phyloP scores from a whole-genome alignment of 108 stramenopile genomes.

The Mediolabrus comicus region DNA sequence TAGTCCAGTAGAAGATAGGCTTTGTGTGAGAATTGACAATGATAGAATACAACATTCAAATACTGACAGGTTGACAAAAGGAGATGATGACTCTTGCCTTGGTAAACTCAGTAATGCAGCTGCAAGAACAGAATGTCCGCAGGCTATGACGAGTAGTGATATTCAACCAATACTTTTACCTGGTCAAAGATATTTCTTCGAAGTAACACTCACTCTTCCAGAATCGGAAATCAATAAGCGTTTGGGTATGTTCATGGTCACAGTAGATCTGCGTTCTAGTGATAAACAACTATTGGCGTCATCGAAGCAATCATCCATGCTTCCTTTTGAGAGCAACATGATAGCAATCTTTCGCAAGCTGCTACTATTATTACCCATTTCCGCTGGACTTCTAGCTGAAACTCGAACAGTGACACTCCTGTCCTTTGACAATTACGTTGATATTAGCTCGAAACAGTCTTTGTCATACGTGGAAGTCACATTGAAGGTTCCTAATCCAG shows the following conservation, averaged over 20 bases:
- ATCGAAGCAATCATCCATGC: slow-evolving; percentile 59
- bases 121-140: neutral
- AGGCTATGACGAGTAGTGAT: neutral
- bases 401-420: slow-evolving; percentile 56
- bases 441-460: slow-evolving; percentile 27
- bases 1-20: slow-evolving; percentile 1
- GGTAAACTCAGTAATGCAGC: neutral
- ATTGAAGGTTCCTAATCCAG: slow-evolving; percentile 29
- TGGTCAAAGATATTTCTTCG: slow-evolving; percentile 60
- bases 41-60: neutral
- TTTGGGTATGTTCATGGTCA: slow-evolving; percentile 67
- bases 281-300: slow-evolving; percentile 56
- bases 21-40: slow-evolving; percentile 11
- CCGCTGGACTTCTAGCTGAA: slow-evolving; percentile 68
- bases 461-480: slow-evolving; percentile 44
- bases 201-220: slow-evolving; percentile 64
- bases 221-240: slow-evolving; percentile 61
- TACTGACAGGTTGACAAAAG: neutral
- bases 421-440: slow-evolving; percentile 73
- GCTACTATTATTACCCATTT: slow-evolving; percentile 50
- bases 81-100: too few species aligned
- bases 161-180: slow-evolving; percentile 33
- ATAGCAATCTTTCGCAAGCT: slow-evolving; percentile 60
- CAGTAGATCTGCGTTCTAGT: slow-evolving; percentile 44
- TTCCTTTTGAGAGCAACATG: slow-evolving; percentile 73